These are phyloP conservation scores for Leishmania lainsoni DNA, from an alignment of 208 protist species.

Conservation along the genomic window DNA sequence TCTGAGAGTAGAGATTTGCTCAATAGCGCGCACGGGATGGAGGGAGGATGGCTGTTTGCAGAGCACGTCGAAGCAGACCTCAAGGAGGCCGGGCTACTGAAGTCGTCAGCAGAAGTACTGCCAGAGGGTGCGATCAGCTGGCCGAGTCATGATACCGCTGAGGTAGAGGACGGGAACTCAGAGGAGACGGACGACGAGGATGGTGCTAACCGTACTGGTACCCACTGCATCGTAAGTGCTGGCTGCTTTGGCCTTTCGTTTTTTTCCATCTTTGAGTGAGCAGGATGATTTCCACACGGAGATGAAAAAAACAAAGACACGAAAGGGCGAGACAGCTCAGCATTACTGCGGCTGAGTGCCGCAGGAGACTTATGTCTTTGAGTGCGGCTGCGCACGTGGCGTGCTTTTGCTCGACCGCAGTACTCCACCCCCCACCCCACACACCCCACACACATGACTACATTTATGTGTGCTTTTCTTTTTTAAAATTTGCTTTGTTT, in stretches of 20 bases:
- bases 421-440: neutral
- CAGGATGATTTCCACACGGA: neutral
- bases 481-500: no score
- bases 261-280: conserved; percentile 43
- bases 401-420: neutral
- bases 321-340: neutral
- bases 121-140: neutral
- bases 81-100: neutral
- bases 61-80: neutral
- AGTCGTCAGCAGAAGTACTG: neutral
- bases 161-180: conserved; percentile 4
- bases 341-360: neutral
- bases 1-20: neutral
- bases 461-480: neutral
- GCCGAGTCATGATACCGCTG: neutral
- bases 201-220: conserved; percentile 10
- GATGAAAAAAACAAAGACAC: neutral
- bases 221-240: conserved; percentile 45
- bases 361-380: neutral
- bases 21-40: neutral
- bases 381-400: neutral
- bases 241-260: conserved; percentile 74
- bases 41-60: neutral
- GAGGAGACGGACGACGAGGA: conserved; percentile 10
- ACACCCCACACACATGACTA: neutral